Evolutionary conservation across 345 rosid species (phyloP).

Genomic region (Leavenworthia alabamica): DNA sequence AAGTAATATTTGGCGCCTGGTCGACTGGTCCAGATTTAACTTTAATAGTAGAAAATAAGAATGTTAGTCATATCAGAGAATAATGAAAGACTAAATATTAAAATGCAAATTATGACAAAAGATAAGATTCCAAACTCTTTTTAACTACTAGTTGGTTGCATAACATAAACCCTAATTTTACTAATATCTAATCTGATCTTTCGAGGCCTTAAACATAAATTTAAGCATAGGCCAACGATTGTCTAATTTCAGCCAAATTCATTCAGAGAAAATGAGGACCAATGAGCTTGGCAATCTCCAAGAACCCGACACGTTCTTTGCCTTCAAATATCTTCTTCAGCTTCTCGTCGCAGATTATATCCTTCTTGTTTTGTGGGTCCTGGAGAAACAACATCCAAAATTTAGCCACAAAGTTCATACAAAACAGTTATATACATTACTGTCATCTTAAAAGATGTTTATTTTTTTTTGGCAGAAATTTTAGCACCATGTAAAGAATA

Average conservation of each 20-base stretch:
- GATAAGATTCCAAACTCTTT: slow-evolving; percentile 10
- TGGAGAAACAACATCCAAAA: slow-evolving; percentile 21
- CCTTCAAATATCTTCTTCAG: slow-evolving; percentile 87
- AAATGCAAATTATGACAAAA: slow-evolving; percentile 11
- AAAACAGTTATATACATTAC: neutral
- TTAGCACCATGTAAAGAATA: neutral
- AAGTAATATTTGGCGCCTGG: neutral
- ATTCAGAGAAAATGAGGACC: slow-evolving; percentile 75
- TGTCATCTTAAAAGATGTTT: neutral
- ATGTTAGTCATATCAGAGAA: neutral
- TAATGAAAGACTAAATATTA: neutral
- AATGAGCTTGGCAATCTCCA: slow-evolving; percentile 82
- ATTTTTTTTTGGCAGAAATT: neutral
- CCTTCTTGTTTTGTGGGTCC: slow-evolving; percentile 84
- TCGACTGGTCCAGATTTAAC: neutral
- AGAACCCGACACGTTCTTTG: slow-evolving; percentile 74
- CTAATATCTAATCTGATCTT: slow-evolving; percentile 14
- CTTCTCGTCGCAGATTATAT: slow-evolving; percentile 85
- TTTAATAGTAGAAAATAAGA: neutral
- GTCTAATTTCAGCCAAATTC: slow-evolving; percentile 4
- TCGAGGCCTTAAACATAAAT: slow-evolving; percentile 9
- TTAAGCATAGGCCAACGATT: slow-evolving; percentile 2
- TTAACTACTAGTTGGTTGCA: slow-evolving; percentile 25
- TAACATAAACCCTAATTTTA: slow-evolving; percentile 17
- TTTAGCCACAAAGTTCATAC: neutral